Base-by-base conservation (phyloP, 129 eudicot species). In the Glebionis coronaria region DNA sequence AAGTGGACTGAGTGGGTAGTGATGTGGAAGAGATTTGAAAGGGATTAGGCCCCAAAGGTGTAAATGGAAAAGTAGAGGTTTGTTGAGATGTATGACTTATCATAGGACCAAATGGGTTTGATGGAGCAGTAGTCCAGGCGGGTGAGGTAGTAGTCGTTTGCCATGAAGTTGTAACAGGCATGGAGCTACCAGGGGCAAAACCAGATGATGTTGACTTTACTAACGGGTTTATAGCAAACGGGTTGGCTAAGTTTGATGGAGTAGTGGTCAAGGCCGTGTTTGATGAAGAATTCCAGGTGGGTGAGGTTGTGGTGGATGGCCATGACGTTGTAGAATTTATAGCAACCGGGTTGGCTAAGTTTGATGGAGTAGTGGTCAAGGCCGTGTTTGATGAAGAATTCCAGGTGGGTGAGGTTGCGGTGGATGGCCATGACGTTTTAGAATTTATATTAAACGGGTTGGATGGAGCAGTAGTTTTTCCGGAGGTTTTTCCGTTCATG, bases 401-500 rank as follows among this genome's bases (percentile, higher is more conserved):
- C 42, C 45, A 51, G 31, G 77, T 62, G 31, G 77, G 25, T 14
- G 63, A 42, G 18, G n/a, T 3, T 14, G 70, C 61, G 42, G 51
- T 9, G 20, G 64, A 51, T 44, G 64, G 55, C 69, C 57, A 61
- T 50, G 79, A 74, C 16, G 42, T 50, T 65, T 65, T 44, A 15
- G 57, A 50, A 42, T 40, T 15, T 53, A 25, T 15, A 29, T 47
- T 65, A 66, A 72, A 44, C 15, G 78, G 1, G n/a, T 10, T 44
- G 18, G 65, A 47, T 6, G 23, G 56, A 23, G 54, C 73, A 64
- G 42, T 67, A 73, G 83, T 87, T 80, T 72, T 78, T 60, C 50
- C 20, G 9, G 69, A 63, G 69, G 83, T 87, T 80, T 72, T 78
- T 60, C 50, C 20, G 9, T 65, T 11, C 61, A 71, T 67, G 77